Evolutionary conservation across 768 basidiomycete species (phyloP).

Genomic region (Tricholoma flavovirens): DNA sequence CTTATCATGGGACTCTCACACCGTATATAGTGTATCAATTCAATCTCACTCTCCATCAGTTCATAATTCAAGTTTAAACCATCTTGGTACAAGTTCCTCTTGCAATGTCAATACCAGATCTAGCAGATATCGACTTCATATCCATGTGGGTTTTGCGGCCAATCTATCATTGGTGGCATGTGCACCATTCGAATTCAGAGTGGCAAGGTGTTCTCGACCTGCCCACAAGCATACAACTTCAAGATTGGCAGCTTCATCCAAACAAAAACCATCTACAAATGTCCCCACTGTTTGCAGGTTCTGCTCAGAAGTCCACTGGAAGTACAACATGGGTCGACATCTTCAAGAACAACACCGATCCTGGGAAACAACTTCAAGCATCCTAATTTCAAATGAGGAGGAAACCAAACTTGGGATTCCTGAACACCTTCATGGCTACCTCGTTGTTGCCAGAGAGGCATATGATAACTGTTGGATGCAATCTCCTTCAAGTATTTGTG

Average conservation of each 20-base stretch:
- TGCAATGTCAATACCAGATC: too few relatives aligned
- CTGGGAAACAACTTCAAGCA: background rate
- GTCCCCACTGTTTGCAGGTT: conserved; percentile 19
- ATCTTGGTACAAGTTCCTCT: too few relatives aligned
- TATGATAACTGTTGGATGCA: background rate
- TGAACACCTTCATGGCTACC: background rate
- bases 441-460: background rate
- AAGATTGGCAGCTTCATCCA: conserved; percentile 9
- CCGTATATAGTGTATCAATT: too few relatives aligned
- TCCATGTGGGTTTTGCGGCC: conserved; percentile 24
- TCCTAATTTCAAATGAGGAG: background rate
- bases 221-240: conserved; percentile 11
- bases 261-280: conserved; percentile 22
- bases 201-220: conserved; percentile 14
- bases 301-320: conserved; percentile 21
- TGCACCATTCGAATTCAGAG: conserved; percentile 5
- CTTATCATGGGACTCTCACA: too few relatives aligned
- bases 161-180: background rate
- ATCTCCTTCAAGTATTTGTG: background rate
- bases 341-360: background rate
- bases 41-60: too few relatives aligned
- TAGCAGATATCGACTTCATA: conserved; percentile 14
- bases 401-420: background rate
- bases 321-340: conserved; percentile 19
- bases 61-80: too few relatives aligned